Evolutionary conservation across 345 rosid genomes (phyloP).

Genomic region (Gossypium longicalyx): DNA sequence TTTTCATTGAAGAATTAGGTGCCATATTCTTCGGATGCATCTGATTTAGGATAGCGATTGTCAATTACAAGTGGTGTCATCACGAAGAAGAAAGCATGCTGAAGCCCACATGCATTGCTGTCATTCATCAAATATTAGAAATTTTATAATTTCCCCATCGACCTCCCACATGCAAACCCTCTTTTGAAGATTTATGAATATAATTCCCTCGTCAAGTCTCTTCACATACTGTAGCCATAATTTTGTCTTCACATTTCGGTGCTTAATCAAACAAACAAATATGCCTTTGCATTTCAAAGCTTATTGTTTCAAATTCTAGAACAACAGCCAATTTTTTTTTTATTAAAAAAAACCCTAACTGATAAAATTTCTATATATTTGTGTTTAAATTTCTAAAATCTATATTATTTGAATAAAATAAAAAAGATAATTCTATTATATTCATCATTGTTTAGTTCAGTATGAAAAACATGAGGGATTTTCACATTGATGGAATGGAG

Average conservation of each 20-base stretch:
- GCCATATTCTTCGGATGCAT: constrained; percentile 6
- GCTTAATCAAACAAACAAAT: not conserved
- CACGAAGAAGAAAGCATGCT: not conserved
- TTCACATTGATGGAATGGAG: not conserved
- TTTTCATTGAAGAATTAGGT: constrained; percentile 5
- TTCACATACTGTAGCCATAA: not conserved
- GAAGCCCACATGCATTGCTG: not conserved
- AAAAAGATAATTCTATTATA: not conserved
- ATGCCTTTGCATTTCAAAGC: not conserved
- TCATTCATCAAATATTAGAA: not conserved
- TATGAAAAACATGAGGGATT: not conserved
- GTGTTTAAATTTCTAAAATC: not conserved
- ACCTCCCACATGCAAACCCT: not conserved
- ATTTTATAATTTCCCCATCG: not conserved
- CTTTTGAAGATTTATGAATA: not conserved
- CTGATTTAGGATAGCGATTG: not conserved
- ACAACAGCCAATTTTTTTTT: not conserved
- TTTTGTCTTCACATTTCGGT: not conserved
- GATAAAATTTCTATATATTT: not conserved
- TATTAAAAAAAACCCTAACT: not conserved
- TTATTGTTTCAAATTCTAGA: not conserved
- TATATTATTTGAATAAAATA: no score
- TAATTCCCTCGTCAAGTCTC: not conserved
- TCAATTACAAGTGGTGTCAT: not conserved
- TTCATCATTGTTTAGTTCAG: not conserved